Evolutionary conservation across 2,329 filamentous ascomycete species (phyloP).

Genomic region (Curvularia sp.): DNA sequence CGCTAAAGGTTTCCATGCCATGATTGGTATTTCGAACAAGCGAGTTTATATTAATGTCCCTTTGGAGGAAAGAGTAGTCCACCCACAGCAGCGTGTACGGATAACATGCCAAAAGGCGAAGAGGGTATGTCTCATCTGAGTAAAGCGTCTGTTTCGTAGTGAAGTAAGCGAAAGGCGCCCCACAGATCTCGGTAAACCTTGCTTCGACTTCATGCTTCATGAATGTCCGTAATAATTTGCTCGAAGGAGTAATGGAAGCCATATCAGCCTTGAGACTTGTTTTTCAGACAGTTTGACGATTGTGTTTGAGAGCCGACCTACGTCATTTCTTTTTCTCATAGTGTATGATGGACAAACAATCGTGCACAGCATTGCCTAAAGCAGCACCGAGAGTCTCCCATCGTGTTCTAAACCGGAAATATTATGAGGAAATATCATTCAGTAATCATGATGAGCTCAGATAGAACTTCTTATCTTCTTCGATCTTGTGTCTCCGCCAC

Average conservation of each 20-base stretch:
- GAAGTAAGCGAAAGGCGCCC: constrained; percentile 12
- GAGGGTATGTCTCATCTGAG: not conserved
- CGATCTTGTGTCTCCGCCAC: not conserved
- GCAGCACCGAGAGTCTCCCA: not conserved
- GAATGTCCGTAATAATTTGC: not conserved
- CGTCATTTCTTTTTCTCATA: not conserved
- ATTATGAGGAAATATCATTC: not conserved
- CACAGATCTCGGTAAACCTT: constrained; percentile 21
- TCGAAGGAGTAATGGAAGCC: not conserved
- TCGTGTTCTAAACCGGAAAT: not conserved
- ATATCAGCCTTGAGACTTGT: not conserved
- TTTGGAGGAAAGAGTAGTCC: not conserved
- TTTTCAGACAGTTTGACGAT: not conserved
- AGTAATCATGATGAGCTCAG: not conserved
- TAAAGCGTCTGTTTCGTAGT: constrained; percentile 21
- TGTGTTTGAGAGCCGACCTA: not conserved
- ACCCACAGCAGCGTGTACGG: constrained; percentile 3
- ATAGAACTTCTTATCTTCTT: not conserved
- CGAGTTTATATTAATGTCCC: constrained; percentile 13
- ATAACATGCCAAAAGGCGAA: constrained; percentile 12
- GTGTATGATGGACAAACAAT: not conserved
- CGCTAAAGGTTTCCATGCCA: constrained; percentile 14
- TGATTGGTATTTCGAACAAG: not conserved
- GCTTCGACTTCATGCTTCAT: constrained; percentile 14
- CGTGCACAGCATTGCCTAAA: not conserved